Conservation (phyloP, 441 rosid species). For the Eruca vesicaria region DNA sequence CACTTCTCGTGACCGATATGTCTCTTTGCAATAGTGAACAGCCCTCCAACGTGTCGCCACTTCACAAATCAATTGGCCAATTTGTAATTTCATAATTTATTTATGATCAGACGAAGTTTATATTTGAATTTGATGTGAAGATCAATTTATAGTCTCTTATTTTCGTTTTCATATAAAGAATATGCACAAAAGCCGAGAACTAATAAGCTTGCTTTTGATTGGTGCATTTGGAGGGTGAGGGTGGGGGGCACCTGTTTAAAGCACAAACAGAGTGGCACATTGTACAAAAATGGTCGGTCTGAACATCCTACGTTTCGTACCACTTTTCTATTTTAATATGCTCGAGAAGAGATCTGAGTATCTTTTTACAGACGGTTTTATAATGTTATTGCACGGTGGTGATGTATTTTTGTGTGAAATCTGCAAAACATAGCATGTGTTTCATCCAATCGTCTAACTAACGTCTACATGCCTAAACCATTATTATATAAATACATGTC, state of each 20-base stretch:
- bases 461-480: not conserved
- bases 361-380: not conserved
- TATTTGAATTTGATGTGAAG: not conserved
- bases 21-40: conserved; percentile 6
- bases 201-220: not conserved
- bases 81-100: not conserved
- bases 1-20: conserved; percentile 6
- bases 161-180: not conserved
- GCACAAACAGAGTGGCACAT: conserved; percentile 23
- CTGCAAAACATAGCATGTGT: not conserved
- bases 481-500: not conserved
- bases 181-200: not conserved
- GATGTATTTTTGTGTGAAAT: not conserved
- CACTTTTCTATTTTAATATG: not conserved
- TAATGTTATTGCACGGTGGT: not conserved
- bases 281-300: conserved; percentile 24
- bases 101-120: not conserved
- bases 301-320: not conserved
- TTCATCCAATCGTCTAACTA: not conserved
- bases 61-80: not conserved
- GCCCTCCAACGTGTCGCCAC: not conserved
- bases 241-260: not conserved
- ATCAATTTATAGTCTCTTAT: not conserved
- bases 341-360: not conserved
- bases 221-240: conserved; percentile 17